A percentile compares a stretch with the other conserved stretches of the same genome.
Evolutionary conservation across 169 alveolate species (phyloP).

Genomic region (Theileria equi): DNA sequence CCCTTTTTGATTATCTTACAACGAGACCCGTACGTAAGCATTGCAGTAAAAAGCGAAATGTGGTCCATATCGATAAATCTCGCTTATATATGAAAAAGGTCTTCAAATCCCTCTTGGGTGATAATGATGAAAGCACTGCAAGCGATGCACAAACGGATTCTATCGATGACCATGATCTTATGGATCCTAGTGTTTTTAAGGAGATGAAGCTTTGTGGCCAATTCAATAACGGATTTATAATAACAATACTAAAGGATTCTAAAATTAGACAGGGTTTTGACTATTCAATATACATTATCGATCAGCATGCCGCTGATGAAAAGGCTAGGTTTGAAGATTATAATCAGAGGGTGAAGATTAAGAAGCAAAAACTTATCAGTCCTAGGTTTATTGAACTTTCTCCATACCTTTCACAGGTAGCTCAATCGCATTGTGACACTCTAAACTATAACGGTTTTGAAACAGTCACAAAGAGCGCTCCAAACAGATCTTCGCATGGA

Average conservation of each 20-base stretch:
- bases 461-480: neutral
- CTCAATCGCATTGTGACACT: constrained; percentile 31
- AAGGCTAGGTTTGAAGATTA: constrained; percentile 89
- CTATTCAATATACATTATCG: constrained; percentile 89
- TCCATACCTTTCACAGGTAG: constrained; percentile 70
- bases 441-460: constrained; percentile 49
- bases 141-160: neutral
- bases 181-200: constrained; percentile 83
- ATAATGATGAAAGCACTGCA: too few species aligned
- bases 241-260: constrained; percentile 72
- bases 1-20: too few species aligned
- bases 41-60: too few species aligned
- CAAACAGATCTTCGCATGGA: constrained; percentile 19
- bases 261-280: constrained; percentile 15
- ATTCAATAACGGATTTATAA: constrained; percentile 95
- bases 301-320: constrained; percentile 99
- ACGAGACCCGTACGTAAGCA: too few species aligned
- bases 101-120: too few species aligned
- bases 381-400: constrained; percentile 88
- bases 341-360: constrained; percentile 79
- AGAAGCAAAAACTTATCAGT: constrained; percentile 83
- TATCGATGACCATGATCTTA: constrained; percentile 2
- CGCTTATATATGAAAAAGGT: too few species aligned
- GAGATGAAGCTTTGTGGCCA: constrained; percentile 82
- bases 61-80: too few species aligned